Percentiles rank a stretch among this genome's conserved stretches.
Evolutionary conservation across 2,329 filamentous ascomycete genomes (phyloP).

Genomic region (Sclerotinia nivalis): DNA sequence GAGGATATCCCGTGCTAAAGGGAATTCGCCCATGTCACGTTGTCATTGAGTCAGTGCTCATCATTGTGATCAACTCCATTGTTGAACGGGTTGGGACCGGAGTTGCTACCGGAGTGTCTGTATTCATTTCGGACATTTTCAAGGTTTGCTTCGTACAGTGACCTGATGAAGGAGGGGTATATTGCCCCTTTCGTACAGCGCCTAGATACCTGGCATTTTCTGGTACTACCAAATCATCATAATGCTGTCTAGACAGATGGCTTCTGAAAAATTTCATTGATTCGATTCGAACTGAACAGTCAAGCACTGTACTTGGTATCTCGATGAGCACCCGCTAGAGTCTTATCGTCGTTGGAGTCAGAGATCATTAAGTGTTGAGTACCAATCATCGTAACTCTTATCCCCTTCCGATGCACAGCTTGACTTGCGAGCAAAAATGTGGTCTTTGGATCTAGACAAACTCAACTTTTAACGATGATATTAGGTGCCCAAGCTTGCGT

Average conservation of each 20-base stretch:
- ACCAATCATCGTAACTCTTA: neutral
- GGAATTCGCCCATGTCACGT: slow-evolving; percentile 6
- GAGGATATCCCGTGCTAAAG: slow-evolving; percentile 7
- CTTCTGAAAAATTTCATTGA: neutral
- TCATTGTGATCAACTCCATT: neutral
- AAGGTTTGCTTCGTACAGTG: slow-evolving; percentile 7
- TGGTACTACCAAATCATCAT: neutral
- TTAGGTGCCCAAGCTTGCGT: neutral
- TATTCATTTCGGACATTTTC: neutral
- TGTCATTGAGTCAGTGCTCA: slow-evolving; percentile 15
- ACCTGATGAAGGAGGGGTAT: neutral
- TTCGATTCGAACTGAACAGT: neutral
- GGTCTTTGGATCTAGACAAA: neutral
- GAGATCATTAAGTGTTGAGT: neutral
- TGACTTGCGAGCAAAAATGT: neutral
- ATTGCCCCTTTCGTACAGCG: neutral
- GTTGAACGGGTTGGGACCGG: neutral
- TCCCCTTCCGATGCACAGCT: neutral
- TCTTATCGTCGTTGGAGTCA: neutral
- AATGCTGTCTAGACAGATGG: neutral
- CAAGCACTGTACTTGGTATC: neutral
- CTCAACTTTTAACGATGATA: neutral
- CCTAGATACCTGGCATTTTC: neutral
- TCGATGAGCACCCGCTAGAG: neutral
- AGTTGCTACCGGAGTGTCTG: neutral